Evolutionary conservation across 768 basidiomycete species (phyloP), one percentile per base, ranked within the genome.

Genomic region (Termitomyces sp.): DNA sequence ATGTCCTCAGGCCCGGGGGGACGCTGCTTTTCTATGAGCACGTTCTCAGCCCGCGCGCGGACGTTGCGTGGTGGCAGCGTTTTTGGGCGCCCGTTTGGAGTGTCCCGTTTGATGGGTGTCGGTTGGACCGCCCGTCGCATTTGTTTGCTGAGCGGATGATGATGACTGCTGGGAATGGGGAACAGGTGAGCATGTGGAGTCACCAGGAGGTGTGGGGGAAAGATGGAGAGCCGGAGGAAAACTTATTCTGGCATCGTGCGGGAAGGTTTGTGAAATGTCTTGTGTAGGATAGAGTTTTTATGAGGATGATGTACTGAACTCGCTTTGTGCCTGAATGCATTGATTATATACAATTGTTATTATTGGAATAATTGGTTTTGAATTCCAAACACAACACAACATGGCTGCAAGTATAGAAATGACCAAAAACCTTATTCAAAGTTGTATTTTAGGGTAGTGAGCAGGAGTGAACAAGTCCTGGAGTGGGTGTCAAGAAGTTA

Each of bases 1-100:
- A 83, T 10, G 72, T 84, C 1, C 77, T 92, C 33, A 83, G 79
- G 58, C 79, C 87, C 0, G 85, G 87, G 0, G 90, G 90, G 0
- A 74, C 79, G 51, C 55, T 91, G 0, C 72, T 91, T 18, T 84
- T 84, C 63, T 85, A 83, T 59, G 90, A 92, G 68, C 90, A 92
- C 60, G 86, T 91, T 10, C 69, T 76, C 52, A 86, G 78, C 61
- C 79, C 74, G 1, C 68, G 70, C 0, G 53, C 63, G 7, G 82
- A 86, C 59, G 80, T 88, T 2, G 80, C 80, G 8, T 81, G 83
- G 81, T 90, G 88, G 87, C 90, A 92, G 68, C 60, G 74, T 0
- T 77, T 88, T 50, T 90, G 88, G 89, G 77, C 85, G 2, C 88
- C 88, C 0, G 5, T 90, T 4, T 92, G 90, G 90, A 65, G 66